phyloP scores from a whole-genome alignment of 2,329 filamentous ascomycete species.

The Alternaria incomplexa region DNA sequence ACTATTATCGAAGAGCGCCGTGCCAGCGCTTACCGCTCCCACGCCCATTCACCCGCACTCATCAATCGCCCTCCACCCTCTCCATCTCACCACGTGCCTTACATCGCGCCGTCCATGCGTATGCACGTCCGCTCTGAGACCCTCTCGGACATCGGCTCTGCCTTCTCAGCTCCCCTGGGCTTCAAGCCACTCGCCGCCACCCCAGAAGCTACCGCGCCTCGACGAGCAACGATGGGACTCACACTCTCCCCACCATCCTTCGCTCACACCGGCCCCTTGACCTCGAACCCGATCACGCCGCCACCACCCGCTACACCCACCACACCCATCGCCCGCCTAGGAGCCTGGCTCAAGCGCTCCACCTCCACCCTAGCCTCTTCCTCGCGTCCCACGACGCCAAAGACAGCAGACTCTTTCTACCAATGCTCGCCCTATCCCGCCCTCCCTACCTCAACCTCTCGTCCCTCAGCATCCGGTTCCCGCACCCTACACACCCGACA shows the following conservation, averaged over 20 bases:
- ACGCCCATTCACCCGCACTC: slow-evolving; percentile 34
- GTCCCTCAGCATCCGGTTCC: slow-evolving; percentile 32
- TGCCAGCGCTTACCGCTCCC: slow-evolving; percentile 45
- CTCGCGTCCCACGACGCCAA: slow-evolving; percentile 16
- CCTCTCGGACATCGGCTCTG: slow-evolving; percentile 56
- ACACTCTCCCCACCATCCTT: slow-evolving; percentile 31
- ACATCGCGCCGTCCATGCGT: slow-evolving; percentile 53
- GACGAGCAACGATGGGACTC: slow-evolving; percentile 29
- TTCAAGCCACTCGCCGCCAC: slow-evolving; percentile 34
- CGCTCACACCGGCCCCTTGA: slow-evolving; percentile 35
- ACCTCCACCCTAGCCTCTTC: slow-evolving; percentile 28
- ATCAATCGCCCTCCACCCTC: slow-evolving; percentile 40
- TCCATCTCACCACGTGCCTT: slow-evolving; percentile 52
- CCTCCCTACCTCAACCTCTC: slow-evolving; percentile 8
- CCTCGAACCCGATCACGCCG: slow-evolving; percentile 45
- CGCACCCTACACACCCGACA: slow-evolving; percentile 37
- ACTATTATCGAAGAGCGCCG: slow-evolving; percentile 56
- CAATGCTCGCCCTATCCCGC: slow-evolving; percentile 26
- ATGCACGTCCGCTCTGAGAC: slow-evolving; percentile 56
- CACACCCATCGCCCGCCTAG: slow-evolving; percentile 41
- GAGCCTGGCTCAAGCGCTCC: slow-evolving; percentile 46
- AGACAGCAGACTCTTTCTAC: slow-evolving; percentile 35
- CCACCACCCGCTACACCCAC: slow-evolving; percentile 41
- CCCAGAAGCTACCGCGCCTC: slow-evolving; percentile 10
- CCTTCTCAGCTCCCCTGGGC: slow-evolving; percentile 50